These are phyloP conservation scores for Plasmodium cynomolgi DNA, from an alignment of 169 alveolate genomes.

Conservation along the genomic window DNA sequence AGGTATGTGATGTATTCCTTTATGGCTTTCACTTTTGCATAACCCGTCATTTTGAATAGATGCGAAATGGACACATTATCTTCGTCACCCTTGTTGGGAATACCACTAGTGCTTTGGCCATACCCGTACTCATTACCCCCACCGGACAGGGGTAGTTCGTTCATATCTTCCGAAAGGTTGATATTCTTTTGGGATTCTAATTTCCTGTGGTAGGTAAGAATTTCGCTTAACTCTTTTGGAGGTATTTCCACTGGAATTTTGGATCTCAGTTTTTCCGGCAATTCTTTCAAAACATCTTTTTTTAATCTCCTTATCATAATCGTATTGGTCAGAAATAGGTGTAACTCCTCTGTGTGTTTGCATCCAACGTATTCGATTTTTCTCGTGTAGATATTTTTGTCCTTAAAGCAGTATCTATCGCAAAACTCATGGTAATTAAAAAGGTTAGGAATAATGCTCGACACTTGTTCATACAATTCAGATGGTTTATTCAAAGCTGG, in stretches of 20 bases:
- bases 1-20: constrained; percentile 93
- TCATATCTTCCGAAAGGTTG: constrained; percentile 12
- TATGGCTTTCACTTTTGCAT: constrained; percentile 94
- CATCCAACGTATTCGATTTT: constrained; percentile 86
- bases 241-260: constrained; percentile 91
- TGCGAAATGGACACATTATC: constrained; percentile 77
- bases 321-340: constrained; percentile 84
- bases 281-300: constrained; percentile 93
- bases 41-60: constrained; percentile 93
- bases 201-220: constrained; percentile 31
- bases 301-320: constrained; percentile 96
- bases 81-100: constrained; percentile 69
- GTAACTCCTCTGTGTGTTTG: constrained; percentile 89
- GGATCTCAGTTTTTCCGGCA: constrained; percentile 94
- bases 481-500: constrained; percentile 95
- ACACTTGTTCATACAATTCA: constrained; percentile 92
- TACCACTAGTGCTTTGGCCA: neutral
- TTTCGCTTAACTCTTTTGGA: constrained; percentile 63
- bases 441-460: constrained; percentile 85
- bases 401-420: constrained; percentile 84
- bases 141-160: neutral
- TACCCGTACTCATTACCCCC: neutral
- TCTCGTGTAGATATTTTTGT: constrained; percentile 81
- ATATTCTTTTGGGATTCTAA: constrained; percentile 9
- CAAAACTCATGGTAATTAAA: constrained; percentile 83